phyloP scores from a whole-genome alignment of 1,284 basidiomycete genomes.

The Trichosporon coremiiforme region DNA sequence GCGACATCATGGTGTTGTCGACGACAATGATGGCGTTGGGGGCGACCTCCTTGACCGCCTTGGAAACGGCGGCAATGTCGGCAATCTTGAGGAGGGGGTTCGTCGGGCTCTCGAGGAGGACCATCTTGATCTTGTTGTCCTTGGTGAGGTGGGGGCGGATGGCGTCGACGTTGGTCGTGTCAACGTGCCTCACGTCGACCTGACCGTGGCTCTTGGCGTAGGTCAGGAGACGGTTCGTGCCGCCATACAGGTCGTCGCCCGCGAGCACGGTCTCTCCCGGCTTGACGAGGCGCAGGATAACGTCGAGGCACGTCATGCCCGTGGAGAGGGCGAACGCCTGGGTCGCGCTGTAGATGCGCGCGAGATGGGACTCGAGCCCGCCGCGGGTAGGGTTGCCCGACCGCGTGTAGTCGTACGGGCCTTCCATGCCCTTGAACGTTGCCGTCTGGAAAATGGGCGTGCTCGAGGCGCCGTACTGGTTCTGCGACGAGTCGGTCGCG shows the following conservation, averaged over 20 bases:
- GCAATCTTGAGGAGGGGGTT: conserved; percentile 96
- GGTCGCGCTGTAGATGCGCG: conserved; percentile 85
- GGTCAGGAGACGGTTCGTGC: conserved; percentile 92
- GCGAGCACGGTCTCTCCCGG: conserved; percentile 94
- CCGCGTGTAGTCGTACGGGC: conserved; percentile 86
- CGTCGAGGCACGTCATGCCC: conserved; percentile 97
- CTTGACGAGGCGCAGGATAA: conserved; percentile 90
- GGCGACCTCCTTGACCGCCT: conserved; percentile 75
- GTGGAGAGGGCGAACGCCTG: conserved; percentile 91
- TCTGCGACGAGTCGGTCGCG: conserved; percentile 82
- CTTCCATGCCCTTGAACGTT: conserved; percentile 94
- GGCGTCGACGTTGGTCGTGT: conserved; percentile 69
- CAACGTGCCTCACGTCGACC: conserved; percentile 88
- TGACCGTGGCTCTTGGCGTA: conserved; percentile 86
- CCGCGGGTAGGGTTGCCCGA: conserved; percentile 96
- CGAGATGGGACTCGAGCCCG: conserved; percentile 92
- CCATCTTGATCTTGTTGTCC: conserved; percentile 73
- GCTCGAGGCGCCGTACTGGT: conserved; percentile 91
- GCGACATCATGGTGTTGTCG: conserved; percentile 99
- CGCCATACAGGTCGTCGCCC: conserved; percentile 96
- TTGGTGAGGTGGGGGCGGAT: conserved; percentile 68
- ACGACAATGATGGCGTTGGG: conserved; percentile 85
- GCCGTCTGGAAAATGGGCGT: conserved; percentile 98
- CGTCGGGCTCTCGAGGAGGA: conserved; percentile 94
- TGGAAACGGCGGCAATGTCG: conserved; percentile 79